Conservation (phyloP, 2,329 filamentous ascomycete species). For the Sclerotinia minor region DNA sequence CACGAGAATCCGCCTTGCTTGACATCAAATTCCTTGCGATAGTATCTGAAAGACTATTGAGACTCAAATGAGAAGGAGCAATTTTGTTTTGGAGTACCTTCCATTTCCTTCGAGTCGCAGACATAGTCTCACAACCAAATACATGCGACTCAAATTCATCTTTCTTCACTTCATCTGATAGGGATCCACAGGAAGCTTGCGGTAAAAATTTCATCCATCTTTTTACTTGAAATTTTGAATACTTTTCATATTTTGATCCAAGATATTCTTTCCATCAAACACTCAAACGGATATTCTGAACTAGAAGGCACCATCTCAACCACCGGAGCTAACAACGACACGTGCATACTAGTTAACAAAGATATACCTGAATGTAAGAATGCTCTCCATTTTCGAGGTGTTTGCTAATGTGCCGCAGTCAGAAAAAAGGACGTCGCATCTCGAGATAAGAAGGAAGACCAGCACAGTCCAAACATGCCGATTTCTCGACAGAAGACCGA, state of each 20-base stretch:
- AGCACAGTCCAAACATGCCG: background rate
- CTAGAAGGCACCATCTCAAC: no score
- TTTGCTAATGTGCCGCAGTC: slow-evolving; percentile 11
- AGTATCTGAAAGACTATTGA: background rate
- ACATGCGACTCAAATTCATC: background rate
- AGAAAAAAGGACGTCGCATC: background rate
- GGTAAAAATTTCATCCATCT: no score
- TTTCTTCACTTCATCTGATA: background rate
- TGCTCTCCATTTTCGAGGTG: no score
- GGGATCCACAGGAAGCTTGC: rapidly evolving
- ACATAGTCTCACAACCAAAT: background rate
- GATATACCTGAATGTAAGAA: background rate
- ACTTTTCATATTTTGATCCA: background rate
- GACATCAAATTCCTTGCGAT: rapidly evolving
- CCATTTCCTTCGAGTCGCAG: background rate
- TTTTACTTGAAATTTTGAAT: no score
- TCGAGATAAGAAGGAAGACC: background rate
- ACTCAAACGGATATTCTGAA: background rate
- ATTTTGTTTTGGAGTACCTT: background rate
- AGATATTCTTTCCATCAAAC: background rate
- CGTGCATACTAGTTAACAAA: background rate
- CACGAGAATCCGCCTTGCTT: no score
- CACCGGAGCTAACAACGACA: rapidly evolving
- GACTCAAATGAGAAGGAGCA: background rate
- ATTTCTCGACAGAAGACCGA: background rate